Percentiles rank a stretch among this genome's conserved stretches.
phyloP scores from a whole-genome alignment of 2,329 filamentous ascomycete species.

The Sporothrix phasma region DNA sequence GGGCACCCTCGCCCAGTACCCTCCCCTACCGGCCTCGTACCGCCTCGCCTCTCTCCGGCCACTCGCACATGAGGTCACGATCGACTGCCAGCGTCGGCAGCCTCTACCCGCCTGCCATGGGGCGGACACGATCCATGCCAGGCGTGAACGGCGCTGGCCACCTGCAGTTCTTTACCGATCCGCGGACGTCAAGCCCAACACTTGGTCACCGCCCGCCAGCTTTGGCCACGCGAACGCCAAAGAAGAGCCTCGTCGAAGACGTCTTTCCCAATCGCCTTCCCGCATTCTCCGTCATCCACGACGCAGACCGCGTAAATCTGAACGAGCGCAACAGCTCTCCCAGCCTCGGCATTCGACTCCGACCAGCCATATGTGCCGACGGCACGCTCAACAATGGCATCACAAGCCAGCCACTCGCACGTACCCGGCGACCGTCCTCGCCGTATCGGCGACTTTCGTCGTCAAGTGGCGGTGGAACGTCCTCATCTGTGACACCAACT shows the following conservation, averaged over 20 bases:
- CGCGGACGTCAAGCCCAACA: constrained; percentile 48
- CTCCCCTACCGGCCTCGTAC: constrained; percentile 53
- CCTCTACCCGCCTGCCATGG: constrained; percentile 37
- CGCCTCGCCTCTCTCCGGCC: constrained; percentile 50
- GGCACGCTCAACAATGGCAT: constrained; percentile 21
- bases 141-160: constrained; percentile 51
- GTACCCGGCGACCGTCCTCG: constrained; percentile 41
- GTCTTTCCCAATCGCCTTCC: constrained; percentile 48
- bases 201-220: constrained; percentile 31
- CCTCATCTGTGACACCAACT: constrained; percentile 21
- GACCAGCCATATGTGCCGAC: constrained; percentile 2
- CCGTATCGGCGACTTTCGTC: constrained; percentile 39
- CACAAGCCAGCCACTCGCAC: constrained; percentile 13
- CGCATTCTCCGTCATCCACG: constrained; percentile 43
- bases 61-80: constrained; percentile 46
- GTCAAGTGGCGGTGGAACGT: not conserved
- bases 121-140: constrained; percentile 54
- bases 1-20: constrained; percentile 33
- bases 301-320: constrained; percentile 35
- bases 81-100: constrained; percentile 43
- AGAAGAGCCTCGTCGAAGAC: constrained; percentile 48
- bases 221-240: constrained; percentile 28
- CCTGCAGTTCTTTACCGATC: constrained; percentile 43
- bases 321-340: constrained; percentile 44
- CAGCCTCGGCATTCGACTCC: constrained; percentile 29